Evolutionary conservation across 2,329 filamentous ascomycete species (phyloP), one percentile per base, ranked within the genome.

Genomic region (Sporothrix variecibatus): DNA sequence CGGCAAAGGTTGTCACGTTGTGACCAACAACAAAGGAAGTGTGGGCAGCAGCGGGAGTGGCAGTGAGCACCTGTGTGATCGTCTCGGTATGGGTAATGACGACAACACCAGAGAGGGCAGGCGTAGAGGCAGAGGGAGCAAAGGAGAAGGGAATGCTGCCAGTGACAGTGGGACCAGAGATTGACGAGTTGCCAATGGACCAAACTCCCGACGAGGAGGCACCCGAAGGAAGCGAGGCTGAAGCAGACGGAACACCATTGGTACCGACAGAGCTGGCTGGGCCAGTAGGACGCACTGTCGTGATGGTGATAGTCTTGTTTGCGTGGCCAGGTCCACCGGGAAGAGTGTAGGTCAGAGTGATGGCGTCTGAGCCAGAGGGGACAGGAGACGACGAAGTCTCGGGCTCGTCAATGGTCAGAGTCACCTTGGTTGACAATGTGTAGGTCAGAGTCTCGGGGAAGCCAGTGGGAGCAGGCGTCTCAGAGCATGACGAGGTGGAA

Each of bases 261-360:
- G 11, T 12, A 2, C 23, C 43, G 15, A 49, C 15, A 15, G 51
- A 34, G 7, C 31, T 43, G 31, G 15, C 9, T 20, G 23, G 20
- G n/a, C 12, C 28, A 0, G 28, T 34, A 11, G 69, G 73, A 15
- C 69, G 73, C 7, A 69, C 49, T 0, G 74, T 76, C 11, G 74
- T 76, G 11, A 72, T 43, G 28, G 64, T 78, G 15, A 76, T 71
- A 3, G 75, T 71, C 9, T 69, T 73, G 1, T 70, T 72, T 0
- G 74, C 65, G 8, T 31, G 72, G 0, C 71, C 72, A 1, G 70
- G 53, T 0, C 64, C 75, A 7, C 71, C 74, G 2, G 76, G 74
- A 9, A 79, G 69, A 0, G 77, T 79, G 73, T 78, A 79, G 5
- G 78, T 78, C 69, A 79, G 7, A 3, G 76, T 76, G 6, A 78